Base-by-base conservation (phyloP, 306 rosid species). In the Neltuma alba region DNA sequence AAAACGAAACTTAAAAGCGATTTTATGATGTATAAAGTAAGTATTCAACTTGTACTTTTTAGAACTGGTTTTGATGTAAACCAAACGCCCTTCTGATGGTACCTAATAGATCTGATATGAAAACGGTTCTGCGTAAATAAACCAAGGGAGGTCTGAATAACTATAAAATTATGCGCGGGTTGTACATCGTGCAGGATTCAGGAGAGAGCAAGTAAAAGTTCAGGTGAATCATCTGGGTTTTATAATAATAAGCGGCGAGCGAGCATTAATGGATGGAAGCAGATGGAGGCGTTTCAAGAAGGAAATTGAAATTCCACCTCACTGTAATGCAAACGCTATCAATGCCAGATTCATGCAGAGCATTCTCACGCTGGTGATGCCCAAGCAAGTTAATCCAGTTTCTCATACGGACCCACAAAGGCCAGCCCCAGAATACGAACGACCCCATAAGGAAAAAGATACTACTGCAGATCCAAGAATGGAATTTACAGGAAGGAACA, bases 241-340 rank as follows among this genome's bases (percentile, higher is more conserved):
- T n/a, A 7, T 86, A 82, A 18, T 80, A 1, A 83, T 86, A 81
- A 83, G 79, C 0, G 89, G 87, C 30, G 85, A 83, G 73, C 73
- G 80, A 37, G 38, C 50, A 1, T 20, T 5, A 15, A 38, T 11
- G 50, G 85, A 75, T 37, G 87, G 85, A 78, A 78, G 30, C 0
- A 80, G 18, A 83, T 78, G 85, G 83, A 86, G 27, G 60, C 89
- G 89, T 40, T 86, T 86, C 85, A 80, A 31, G 64, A 81, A 83
- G 65, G 85, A 86, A 42, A 70, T 86, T 21, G 71, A 86, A 65
- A 57, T 86, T 47, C 79, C 89, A 74, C 2, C 40, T 21, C 7
- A 69, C 20, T 86, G 83, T 61, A 75, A 77, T 8, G 79, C 55
- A n/a, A 81, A 81, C 47, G 83, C 71, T 3, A 45, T 86, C 16